A percentile compares a stretch with the other conserved stretches of the same genome.
Evolutionary conservation across 768 basidiomycete genomes (phyloP).

Genomic region (Boletus sp.): DNA sequence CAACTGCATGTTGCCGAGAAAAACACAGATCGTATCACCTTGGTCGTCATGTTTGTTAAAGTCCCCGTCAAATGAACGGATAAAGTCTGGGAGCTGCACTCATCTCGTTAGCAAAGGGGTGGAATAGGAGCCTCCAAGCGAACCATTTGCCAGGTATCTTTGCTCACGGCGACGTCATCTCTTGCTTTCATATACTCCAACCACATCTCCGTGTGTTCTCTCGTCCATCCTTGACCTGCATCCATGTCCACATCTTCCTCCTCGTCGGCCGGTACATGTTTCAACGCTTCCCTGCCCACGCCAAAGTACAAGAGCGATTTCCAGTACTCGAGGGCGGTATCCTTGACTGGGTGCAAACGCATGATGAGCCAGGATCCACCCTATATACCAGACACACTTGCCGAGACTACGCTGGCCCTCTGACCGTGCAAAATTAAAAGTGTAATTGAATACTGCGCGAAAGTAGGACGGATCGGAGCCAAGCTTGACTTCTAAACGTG

Average conservation of each 20-base stretch:
- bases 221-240: conserved; percentile 54
- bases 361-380: neutral
- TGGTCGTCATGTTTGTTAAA: conserved; percentile 75
- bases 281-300: conserved; percentile 60
- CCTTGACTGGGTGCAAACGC: conserved; percentile 43
- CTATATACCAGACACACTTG: conserved; percentile 32
- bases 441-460: conserved; percentile 70
- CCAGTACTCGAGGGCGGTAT: conserved; percentile 78
- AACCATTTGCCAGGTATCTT: conserved; percentile 89
- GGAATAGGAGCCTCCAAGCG: conserved; percentile 21
- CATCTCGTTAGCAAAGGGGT: conserved; percentile 4
- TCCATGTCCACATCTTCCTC: conserved; percentile 48
- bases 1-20: neutral
- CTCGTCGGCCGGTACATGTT: conserved; percentile 38
- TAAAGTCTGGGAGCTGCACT: conserved; percentile 71
- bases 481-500: conserved; percentile 54
- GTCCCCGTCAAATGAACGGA: conserved; percentile 67
- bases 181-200: conserved; percentile 66
- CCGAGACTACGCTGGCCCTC: conserved; percentile 81
- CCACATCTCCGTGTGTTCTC: conserved; percentile 68
- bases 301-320: conserved; percentile 70
- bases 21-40: conserved; percentile 41
- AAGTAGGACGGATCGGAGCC: conserved; percentile 68
- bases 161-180: conserved; percentile 74
- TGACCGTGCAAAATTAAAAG: conserved; percentile 74